Base-by-base conservation (phyloP, 257 asterid species). In the Orobanche coerulescens region DNA sequence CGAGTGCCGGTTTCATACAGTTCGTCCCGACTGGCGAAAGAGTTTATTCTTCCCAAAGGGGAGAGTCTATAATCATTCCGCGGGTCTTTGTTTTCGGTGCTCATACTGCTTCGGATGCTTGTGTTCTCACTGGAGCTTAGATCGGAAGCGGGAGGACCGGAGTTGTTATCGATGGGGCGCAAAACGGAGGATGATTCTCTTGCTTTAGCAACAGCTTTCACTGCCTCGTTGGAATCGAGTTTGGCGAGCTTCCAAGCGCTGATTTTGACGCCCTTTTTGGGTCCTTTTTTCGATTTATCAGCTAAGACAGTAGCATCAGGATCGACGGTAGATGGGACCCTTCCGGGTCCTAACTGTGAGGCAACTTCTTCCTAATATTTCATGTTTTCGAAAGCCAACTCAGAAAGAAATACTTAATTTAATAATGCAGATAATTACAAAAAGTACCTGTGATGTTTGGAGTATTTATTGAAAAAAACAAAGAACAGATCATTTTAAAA, bases 241-340 rank as follows among this genome's bases (percentile, higher is more conserved):
- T 89, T 93, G 14, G 99, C 97, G 26, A 93, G 97, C 80, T 84
- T 92, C 99, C 97, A 93, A 6, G 97, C 96, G 73, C 92, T 93
- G 65, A 83, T 81, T 9, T 95, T 88, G 48, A 92, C 95, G 1
- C 87, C 79, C 75, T 74, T 80, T 71, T 88, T 88, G 0, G 78
- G 80, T 1, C 74, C 89, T 78, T 76, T 91, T 75, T 64, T 79
- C 40, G 61, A 74, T 76, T 71, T 81, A 25, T 76, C 95, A 6
- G 76, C 90, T 54, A 60, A 63, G 2, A 76, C 87, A 7, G 79
- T 69, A 5, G 95, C 93, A 62, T 92, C 98, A 15, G 97, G 98
- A 76, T 92, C 98, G n/a, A 92, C 66, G 3, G 98, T 92, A 39
- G 98, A 92, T 26, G 95, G 97, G 58, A 92, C 68, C 82, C 86